Percentiles rank a stretch among this genome's conserved stretches.
phyloP scores from a whole-genome alignment of 768 basidiomycete species.

The Leucocoprinus birnbaumii region DNA sequence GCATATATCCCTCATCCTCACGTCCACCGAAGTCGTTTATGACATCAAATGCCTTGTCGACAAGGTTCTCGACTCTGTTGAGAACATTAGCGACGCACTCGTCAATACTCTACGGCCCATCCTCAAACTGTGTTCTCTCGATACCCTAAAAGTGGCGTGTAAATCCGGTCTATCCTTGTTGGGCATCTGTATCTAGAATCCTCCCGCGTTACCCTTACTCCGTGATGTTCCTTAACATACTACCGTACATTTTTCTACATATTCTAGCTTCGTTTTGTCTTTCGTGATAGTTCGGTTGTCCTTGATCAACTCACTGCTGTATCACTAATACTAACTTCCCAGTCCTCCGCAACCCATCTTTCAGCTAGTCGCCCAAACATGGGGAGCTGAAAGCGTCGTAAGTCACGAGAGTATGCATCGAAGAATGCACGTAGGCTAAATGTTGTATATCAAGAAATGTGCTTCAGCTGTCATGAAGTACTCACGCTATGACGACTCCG shows the following conservation, averaged over 20 bases:
- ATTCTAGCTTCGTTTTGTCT: background rate
- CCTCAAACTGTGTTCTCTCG: conserved; percentile 26
- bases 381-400: no score
- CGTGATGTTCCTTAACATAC: conserved; percentile 19
- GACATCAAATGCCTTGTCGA: conserved; percentile 61
- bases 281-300: background rate
- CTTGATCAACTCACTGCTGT: background rate
- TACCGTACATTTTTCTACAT: background rate
- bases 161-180: conserved; percentile 22
- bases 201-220: conserved; percentile 27
- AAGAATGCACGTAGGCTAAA: no score
- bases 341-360: no score
- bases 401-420: no score
- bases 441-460: no score
- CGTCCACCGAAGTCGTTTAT: conserved; percentile 43
- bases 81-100: conserved; percentile 46
- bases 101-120: conserved; percentile 39
- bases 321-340: background rate
- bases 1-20: background rate
- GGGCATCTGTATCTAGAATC: conserved; percentile 27
- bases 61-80: conserved; percentile 41
- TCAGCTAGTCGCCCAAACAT: no score
- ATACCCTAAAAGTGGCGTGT: conserved; percentile 24
- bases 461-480: no score
- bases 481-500: no score